Evolutionary conservation across 768 basidiomycete species (phyloP), one percentile per base, ranked within the genome.

Genomic region (Lactarius trivialis): DNA sequence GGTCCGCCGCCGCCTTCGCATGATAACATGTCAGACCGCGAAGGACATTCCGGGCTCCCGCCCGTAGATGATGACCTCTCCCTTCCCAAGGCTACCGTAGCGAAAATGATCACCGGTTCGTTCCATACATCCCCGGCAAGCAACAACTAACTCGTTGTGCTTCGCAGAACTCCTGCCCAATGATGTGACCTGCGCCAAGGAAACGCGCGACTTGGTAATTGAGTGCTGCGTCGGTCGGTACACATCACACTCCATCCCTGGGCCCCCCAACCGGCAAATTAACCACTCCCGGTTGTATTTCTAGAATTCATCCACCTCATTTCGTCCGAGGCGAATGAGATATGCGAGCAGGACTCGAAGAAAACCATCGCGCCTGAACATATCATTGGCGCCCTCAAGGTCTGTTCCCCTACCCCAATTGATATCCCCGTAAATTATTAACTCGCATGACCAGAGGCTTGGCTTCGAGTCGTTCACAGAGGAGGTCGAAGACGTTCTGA

Each of bases 351-450:
- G 72, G 94, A 96, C 71, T 92, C 93, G 28, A 98, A 97, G 79
- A 99, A 99, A 79, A 99, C 97, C 1, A 98, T 99, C 69, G 90
- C 93, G 5, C 97, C 97, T 1, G 97, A 99, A 69, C 97, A 99
- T 71, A 94, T 98, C 49, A 88, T 98, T 33, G 78, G 82, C 26
- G 97, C 97, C 6, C 78, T 99, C 60, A 93, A 93, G 78, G 95
- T 91, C 60, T 15, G 37, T 28, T 48, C 34, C 11, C 24, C 88
- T 61, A 30, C 26, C 24, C 14, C 34, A 9, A 30, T 30, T 30
- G 30, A 30, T 30, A 30, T 36, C 56, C 17, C 7, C 33, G 8
- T 26, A 28, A 43, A 15, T 56, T 59, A 48, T 52, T 32, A n/a
- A 32, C 36, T 3, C 62, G 34, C 52, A 49, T 53, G 9, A 52